These are phyloP conservation scores for Ascochyta koolunga DNA, from an alignment of 2,329 filamentous ascomycete genomes.

Conservation along the genomic window DNA sequence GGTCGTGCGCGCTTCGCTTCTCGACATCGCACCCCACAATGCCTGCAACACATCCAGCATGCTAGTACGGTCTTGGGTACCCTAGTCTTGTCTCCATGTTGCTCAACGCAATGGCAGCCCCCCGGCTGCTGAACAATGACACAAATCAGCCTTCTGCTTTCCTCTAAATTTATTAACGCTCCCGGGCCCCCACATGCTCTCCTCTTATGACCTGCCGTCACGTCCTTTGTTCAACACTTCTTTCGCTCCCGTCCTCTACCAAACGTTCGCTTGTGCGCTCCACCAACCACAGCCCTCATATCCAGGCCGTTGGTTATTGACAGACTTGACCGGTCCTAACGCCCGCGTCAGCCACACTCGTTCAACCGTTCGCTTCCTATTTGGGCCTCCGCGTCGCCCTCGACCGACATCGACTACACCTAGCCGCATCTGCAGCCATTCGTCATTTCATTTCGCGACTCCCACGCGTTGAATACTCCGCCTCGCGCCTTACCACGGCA, in stretches of 20 bases:
- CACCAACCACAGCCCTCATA: slow-evolving; percentile 19
- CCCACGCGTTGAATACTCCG: slow-evolving; percentile 38
- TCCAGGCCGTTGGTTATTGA: slow-evolving; percentile 32
- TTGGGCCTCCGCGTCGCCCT: slow-evolving; percentile 30
- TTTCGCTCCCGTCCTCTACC: slow-evolving; percentile 26
- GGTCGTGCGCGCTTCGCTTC: slow-evolving; percentile 36
- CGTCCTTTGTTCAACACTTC: slow-evolving; percentile 33
- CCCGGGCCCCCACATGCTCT: slow-evolving; percentile 39
- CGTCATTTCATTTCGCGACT: slow-evolving; percentile 38
- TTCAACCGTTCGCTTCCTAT: slow-evolving; percentile 26
- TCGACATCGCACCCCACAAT: slow-evolving; percentile 33
- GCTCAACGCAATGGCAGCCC: slow-evolving; percentile 40
- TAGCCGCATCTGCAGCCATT: slow-evolving; percentile 28
- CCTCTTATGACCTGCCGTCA: slow-evolving; percentile 24
- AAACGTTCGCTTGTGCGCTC: slow-evolving; percentile 27
- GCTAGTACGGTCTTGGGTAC: slow-evolving; percentile 23
- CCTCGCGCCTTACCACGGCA: slow-evolving; percentile 38
- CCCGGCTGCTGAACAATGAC: slow-evolving; percentile 42
- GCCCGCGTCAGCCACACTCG: slow-evolving; percentile 39
- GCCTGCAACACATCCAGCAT: slow-evolving; percentile 40
- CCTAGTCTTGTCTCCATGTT: slow-evolving; percentile 37
- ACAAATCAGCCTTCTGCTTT: slow-evolving; percentile 36
- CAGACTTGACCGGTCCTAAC: slow-evolving; percentile 28
- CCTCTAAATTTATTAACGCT: slow-evolving; percentile 43
- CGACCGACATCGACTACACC: slow-evolving; percentile 27